A percentile compares a stretch with the other conserved stretches of the same genome.
These are phyloP conservation scores for Tuctoria greenei DNA, from an alignment of 176 grass and related monocot species.

Conservation along the genomic window DNA sequence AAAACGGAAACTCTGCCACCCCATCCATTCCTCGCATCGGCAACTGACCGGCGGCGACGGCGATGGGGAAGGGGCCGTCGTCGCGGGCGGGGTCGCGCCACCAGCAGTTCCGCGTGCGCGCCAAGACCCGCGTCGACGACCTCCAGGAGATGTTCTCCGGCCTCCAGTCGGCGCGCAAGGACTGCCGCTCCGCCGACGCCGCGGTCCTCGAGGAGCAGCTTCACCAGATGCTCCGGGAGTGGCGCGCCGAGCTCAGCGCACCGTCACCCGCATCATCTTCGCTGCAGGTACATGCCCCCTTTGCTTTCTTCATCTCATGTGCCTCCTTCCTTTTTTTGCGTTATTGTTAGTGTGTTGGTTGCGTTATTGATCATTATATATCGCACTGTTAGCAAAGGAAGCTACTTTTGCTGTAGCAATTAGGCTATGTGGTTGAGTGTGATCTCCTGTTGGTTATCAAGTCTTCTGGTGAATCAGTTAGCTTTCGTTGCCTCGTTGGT, in stretches of 20 bases:
- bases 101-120: slow-evolving; percentile 81
- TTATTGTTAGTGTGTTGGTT: no score
- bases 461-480: slow-evolving; percentile 11
- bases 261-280: slow-evolving; percentile 77
- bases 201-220: slow-evolving; percentile 82
- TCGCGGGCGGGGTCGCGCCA: slow-evolving; percentile 57
- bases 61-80: slow-evolving; percentile 65
- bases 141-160: slow-evolving; percentile 89
- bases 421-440: slow-evolving; percentile 14
- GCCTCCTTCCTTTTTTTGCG: background rate
- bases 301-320: slow-evolving; percentile 1
- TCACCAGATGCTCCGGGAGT: slow-evolving; percentile 95
- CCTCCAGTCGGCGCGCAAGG: slow-evolving; percentile 85
- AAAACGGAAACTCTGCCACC: background rate
- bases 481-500: no score
- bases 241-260: slow-evolving; percentile 85
- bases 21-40: background rate
- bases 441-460: background rate
- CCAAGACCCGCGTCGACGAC: slow-evolving; percentile 85
- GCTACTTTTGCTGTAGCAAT: background rate
- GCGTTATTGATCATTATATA: background rate
- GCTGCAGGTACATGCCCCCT: slow-evolving; percentile 38
- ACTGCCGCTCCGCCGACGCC: slow-evolving; percentile 71
- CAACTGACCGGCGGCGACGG: slow-evolving; percentile 15
- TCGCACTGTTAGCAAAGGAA: background rate